Percentiles rank a stretch among this genome's conserved stretches.
phyloP scores from a whole-genome alignment of 768 basidiomycete species.

The Suillus paluster region DNA sequence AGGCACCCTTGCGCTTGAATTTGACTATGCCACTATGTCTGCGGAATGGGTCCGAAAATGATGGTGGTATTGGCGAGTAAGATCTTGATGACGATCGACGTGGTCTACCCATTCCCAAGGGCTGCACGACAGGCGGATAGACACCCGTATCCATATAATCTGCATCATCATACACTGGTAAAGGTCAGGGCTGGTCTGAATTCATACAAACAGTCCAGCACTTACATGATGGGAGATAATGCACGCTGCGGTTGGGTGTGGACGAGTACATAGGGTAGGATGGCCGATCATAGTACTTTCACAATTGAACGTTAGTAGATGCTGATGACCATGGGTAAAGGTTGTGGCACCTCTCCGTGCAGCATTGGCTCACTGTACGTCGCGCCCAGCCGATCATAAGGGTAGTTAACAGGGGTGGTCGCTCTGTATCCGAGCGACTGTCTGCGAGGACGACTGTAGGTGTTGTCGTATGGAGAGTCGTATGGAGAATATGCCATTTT shows the following conservation, averaged over 20 bases:
- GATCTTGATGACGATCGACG: conserved; percentile 47
- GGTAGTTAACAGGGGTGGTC: conserved; percentile 18
- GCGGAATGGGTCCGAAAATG: conserved; percentile 48
- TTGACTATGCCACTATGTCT: conserved; percentile 60
- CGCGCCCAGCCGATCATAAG: background rate
- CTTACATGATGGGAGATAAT: conserved; percentile 49
- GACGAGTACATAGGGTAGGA: conserved; percentile 53
- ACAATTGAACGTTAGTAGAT: conserved; percentile 8
- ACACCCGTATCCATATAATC: conserved; percentile 36
- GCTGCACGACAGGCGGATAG: conserved; percentile 28
- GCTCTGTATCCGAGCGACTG: conserved; percentile 39
- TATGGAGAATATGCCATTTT: conserved; percentile 48
- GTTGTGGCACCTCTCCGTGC: conserved; percentile 39
- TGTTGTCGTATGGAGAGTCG: conserved; percentile 40
- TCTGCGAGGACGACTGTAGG: conserved; percentile 29
- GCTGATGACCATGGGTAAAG: background rate
- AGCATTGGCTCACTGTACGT: conserved; percentile 46
- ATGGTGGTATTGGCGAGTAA: conserved; percentile 39
- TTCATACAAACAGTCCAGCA: conserved; percentile 4
- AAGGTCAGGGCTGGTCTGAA: conserved; percentile 5
- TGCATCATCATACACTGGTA: conserved; percentile 59
- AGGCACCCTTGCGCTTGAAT: conserved; percentile 75
- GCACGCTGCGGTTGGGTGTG: conserved; percentile 37
- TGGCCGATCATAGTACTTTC: conserved; percentile 45
- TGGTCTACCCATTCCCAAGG: conserved; percentile 26